Evolutionary conservation across 352 stramenopile genomes (phyloP), one percentile per base, ranked within the genome.

Genomic region (Phytopythium mirpurense): DNA sequence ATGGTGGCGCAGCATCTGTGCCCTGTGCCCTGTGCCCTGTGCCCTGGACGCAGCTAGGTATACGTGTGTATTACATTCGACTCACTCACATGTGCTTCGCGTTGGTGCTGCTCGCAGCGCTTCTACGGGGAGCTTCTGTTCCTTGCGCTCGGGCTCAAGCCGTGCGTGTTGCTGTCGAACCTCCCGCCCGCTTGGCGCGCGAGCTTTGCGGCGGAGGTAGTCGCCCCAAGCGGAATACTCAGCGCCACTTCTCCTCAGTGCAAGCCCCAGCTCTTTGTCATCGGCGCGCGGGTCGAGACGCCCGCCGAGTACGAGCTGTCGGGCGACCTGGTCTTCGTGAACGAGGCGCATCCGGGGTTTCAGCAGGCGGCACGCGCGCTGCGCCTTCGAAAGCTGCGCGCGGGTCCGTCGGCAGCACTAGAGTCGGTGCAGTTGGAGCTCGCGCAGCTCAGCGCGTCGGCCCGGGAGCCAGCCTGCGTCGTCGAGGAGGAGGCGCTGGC

Each of bases 91-190:
- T 2, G 32, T 23, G 36, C 5, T 5, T 11, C 21, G 37, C 10
- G 26, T 44, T 31, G 34, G 1, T 49, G 31, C 36, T 31, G 14
- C 11, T 31, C 14, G 19, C 32, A 83, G 72, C 41, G 52, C 14
- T 91, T 89, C 63, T 89, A 75, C 59, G 82, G 82, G 5, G 82
- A 92, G 64, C 70, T 90, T 51, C 60, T 87, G 18, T 92, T 92
- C 53, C 45, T 83, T 5, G 62, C 86, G 10, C 47, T 50, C 10
- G 77, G 77, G 11, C 60, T 90, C 42, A 92, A 92, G 60, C 49
- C 68, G 14, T 78, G 74, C 40, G 62, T 88, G 43, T 18, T 92
- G 36, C 65, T 92, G 41, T 90, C 82, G 34, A 88, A 89, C 54
- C 48, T 90, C 19, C 82, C 78, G 14, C 15, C 35, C 0, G 45